Percentiles rank a stretch among this genome's conserved stretches.
Conservation (phyloP, 257 asterid genomes). For the Nicotiana tomentosiformis region DNA sequence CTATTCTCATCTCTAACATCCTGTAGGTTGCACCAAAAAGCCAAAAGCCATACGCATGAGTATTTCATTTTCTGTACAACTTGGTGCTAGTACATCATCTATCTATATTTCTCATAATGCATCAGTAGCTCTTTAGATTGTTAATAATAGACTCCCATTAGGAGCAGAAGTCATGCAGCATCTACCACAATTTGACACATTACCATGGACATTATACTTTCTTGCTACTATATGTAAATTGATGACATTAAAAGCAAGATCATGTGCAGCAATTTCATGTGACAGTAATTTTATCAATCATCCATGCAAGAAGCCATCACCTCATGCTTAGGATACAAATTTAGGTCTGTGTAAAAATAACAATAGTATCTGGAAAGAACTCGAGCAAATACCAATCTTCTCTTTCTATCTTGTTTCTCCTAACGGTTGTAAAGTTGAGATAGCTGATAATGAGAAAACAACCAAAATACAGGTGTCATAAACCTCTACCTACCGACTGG, state of each 20-base stretch:
- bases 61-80: background rate
- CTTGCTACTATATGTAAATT: background rate
- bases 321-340: background rate
- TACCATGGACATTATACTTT: background rate
- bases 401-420: background rate
- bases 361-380: background rate
- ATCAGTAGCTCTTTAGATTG: background rate
- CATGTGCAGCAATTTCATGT: background rate
- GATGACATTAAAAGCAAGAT: background rate
- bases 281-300: background rate
- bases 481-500: conserved; percentile 59
- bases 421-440: conserved; percentile 10
- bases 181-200: background rate
- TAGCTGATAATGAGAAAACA: background rate
- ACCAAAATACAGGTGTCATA: background rate
- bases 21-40: background rate
- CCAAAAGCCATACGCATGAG: background rate
- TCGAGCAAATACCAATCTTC: background rate
- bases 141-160: background rate
- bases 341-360: background rate
- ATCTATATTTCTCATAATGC: background rate
- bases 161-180: background rate
- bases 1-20: background rate
- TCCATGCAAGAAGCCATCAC: conserved; percentile 5
- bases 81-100: background rate